A percentile compares a stretch with the other conserved stretches of the same genome.
These are phyloP conservation scores for Schwanniomyces polymorphus DNA, from an alignment of 805 yeast species.

Conservation along the genomic window DNA sequence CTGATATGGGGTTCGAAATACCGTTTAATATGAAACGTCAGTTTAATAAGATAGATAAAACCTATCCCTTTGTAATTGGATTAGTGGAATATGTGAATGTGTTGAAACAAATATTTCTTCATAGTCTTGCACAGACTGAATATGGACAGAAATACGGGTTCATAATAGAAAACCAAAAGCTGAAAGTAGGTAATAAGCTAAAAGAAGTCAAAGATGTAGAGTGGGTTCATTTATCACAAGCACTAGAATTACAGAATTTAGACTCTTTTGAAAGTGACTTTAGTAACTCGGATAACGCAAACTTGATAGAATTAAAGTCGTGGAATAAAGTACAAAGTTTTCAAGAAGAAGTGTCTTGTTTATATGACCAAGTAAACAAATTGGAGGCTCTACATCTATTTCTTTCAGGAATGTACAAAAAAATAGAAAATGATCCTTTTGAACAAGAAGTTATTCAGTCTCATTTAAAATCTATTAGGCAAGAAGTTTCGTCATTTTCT, in stretches of 20 bases:
- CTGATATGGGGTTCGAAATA: conserved; percentile 51
- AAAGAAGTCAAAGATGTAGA: conserved; percentile 33
- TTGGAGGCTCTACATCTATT: conserved; percentile 15
- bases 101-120: conserved; percentile 28
- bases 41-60: conserved; percentile 48
- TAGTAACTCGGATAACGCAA: conserved; percentile 24
- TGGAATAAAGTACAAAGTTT: conserved; percentile 20
- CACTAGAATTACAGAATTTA: conserved; percentile 44
- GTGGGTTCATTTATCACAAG: conserved; percentile 57
- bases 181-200: conserved; percentile 31
- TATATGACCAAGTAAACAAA: conserved; percentile 17
- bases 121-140: conserved; percentile 22
- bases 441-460: conserved; percentile 7
- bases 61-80: conserved; percentile 58
- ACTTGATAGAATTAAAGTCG: conserved; percentile 24
- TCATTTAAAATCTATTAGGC: conserved; percentile 12
- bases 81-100: conserved; percentile 51
- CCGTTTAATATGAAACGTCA: conserved; percentile 52
- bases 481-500: conserved; percentile 11
- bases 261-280: conserved; percentile 20
- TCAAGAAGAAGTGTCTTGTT: conserved; percentile 18
- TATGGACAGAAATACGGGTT: conserved; percentile 41
- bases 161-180: conserved; percentile 37
- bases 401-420: conserved; percentile 12
- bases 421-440: conserved; percentile 17